Evolutionary conservation across 2,329 filamentous ascomycete species (phyloP).

Genomic region (Mycosphaerella sp.): DNA sequence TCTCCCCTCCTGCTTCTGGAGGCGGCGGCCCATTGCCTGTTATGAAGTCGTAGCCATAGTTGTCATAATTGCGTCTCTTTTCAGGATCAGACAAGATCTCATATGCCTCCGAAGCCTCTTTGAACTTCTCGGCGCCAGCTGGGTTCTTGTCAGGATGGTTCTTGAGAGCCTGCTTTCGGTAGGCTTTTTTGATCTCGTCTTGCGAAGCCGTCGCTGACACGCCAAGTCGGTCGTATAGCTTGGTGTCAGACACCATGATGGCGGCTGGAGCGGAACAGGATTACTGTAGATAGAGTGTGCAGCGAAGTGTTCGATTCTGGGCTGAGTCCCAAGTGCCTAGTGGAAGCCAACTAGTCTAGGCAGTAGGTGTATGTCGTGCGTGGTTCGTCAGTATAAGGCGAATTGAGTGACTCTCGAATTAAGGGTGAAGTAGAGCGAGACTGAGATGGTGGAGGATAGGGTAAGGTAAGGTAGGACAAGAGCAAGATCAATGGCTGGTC

Average conservation of each 20-base stretch:
- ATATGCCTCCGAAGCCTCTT: slow-evolving; percentile 95
- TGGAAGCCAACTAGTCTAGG: slow-evolving; percentile 1
- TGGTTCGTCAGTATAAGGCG: slow-evolving; percentile 1
- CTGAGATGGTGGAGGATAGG: too few species aligned
- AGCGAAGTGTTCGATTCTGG: slow-evolving; percentile 3
- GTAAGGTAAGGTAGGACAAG: too few species aligned
- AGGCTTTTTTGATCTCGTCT: slow-evolving; percentile 96
- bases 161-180: slow-evolving; percentile 73
- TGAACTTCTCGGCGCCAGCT: slow-evolving; percentile 85
- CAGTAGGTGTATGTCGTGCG: slow-evolving; percentile 2
- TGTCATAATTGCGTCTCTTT: slow-evolving; percentile 92
- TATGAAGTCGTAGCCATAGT: slow-evolving; percentile 89
- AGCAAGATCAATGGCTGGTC: slow-evolving; percentile 3
- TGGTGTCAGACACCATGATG: slow-evolving; percentile 85
- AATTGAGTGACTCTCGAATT: slow-evolving; percentile 7
- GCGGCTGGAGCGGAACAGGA: slow-evolving; percentile 5
- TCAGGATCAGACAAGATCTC: slow-evolving; percentile 96
- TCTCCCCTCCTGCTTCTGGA: slow-evolving; percentile 49
- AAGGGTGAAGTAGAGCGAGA: slow-evolving; percentile 3
- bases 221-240: slow-evolving; percentile 82
- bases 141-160: slow-evolving; percentile 98
- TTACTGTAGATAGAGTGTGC: neutral
- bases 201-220: slow-evolving; percentile 74
- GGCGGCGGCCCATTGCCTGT: slow-evolving; percentile 38
- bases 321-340: neutral